Evolutionary conservation across 768 basidiomycete genomes (phyloP).

Genomic region (Lentinula boryana): DNA sequence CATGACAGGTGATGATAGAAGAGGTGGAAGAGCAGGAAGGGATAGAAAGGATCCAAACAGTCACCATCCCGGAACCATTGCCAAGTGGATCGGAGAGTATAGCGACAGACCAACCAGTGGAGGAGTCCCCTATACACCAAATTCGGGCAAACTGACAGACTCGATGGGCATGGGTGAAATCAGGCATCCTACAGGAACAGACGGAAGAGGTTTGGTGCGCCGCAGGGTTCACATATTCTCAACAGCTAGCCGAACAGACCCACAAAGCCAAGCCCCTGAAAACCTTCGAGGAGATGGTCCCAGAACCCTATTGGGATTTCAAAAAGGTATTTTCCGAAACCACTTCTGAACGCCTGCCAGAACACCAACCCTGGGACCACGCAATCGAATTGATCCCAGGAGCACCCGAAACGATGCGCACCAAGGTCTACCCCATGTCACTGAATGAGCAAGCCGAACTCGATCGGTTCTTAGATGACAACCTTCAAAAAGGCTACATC

Average conservation of each 20-base stretch:
- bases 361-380: constrained; percentile 20
- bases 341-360: constrained; percentile 19
- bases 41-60: too few relatives aligned
- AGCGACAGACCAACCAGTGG: too few relatives aligned
- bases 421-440: constrained; percentile 23
- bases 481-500: constrained; percentile 16
- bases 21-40: too few relatives aligned
- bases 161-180: background rate
- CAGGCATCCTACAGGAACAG: background rate
- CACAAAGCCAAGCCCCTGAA: background rate
- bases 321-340: constrained; percentile 18
- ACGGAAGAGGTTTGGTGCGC: background rate
- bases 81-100: too few relatives aligned
- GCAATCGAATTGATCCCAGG: constrained; percentile 22
- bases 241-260: background rate
- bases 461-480: background rate
- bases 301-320: constrained; percentile 10
- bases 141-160: background rate
- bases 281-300: constrained; percentile 1
- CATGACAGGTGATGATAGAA: too few relatives aligned
- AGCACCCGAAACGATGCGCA: constrained; percentile 14
- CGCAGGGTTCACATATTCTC: background rate
- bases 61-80: too few relatives aligned
- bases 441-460: constrained; percentile 17
- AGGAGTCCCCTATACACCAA: background rate